Base-by-base conservation (phyloP, 163 green algal genomes). In the Dunaliella salina region DNA sequence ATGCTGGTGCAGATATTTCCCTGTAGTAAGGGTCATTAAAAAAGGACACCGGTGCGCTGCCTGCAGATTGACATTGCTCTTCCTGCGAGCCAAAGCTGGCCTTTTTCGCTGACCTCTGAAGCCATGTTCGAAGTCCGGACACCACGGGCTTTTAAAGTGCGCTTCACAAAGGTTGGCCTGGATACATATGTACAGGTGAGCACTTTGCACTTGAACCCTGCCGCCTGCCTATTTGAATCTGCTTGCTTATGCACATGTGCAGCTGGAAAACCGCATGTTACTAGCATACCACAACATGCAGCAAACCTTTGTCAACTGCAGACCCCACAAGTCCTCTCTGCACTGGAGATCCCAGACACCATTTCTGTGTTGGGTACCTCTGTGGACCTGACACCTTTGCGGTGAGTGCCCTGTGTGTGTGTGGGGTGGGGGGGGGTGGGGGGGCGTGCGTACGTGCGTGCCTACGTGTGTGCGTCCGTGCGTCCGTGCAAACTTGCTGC, bases 101-200 rank as follows among this genome's bases (percentile, higher is more conserved):
- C 87, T 17, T 84, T 91, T 46, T 89, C 88, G 1, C 83, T 96
- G 13, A 86, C 75, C 18, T 87, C 92, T 3, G 91, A 86, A 57
- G 87, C 92, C 12, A 86, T 80, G 25, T 87, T 94, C 81, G 92
- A 96, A 86, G 87, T 95, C 1, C 88, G 91, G 67, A 94, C 90
- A 45, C 91, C 94, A 40, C 93, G 93, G 57, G 89, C 93, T 85
- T 90, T 95, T 84, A 91, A 94, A 88, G 89, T 95, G 29, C 89
- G 83, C 0, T 81, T 92, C 32, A 86, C 81, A 0, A 80, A 34
- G 0, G 80, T 91, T 25, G 87, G 89, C 24, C 17, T 90, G 40
- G 87, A 89, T 84, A 91, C 87, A 0, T 88, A 84, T 78, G 20
- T 90, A 1, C 67, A 90, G 34, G 20, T 75, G 24, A 75, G 63